Evolutionary conservation across 2,329 filamentous ascomycete genomes (phyloP).

Genomic region (Nannizziopsis arthrosporioides): DNA sequence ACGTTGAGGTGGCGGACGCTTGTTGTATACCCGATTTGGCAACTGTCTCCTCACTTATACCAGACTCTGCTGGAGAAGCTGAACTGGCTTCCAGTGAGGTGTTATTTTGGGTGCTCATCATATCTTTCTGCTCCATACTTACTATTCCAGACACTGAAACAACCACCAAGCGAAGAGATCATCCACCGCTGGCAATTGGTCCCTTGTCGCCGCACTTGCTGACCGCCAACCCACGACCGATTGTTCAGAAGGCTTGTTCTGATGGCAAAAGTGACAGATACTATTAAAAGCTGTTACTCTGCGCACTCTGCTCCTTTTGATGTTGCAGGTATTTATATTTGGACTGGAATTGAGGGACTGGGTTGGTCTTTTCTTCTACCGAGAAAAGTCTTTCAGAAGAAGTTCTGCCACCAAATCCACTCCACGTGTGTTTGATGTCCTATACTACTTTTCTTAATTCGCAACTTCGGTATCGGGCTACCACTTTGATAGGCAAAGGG

Average conservation of each 20-base stretch:
- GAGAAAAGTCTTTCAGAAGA: conserved; percentile 4
- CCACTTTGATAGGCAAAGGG: conserved; percentile 5
- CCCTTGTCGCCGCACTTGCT: not conserved
- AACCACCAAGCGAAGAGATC: not conserved
- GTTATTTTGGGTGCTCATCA: not conserved
- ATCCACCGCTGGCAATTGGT: not conserved
- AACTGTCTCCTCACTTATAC: conserved; percentile 1
- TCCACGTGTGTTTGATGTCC: conserved; percentile 10
- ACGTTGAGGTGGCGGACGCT: conserved; percentile 5
- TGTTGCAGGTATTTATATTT: conserved; percentile 6
- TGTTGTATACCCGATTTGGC: conserved; percentile 4
- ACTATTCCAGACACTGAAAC: not conserved
- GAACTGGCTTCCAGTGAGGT: not conserved
- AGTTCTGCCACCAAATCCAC: conserved; percentile 11
- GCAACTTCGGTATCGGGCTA: conserved; percentile 1
- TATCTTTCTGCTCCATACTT: conserved; percentile 1
- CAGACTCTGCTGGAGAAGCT: not conserved
- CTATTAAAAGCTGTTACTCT: not conserved
- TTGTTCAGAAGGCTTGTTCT: conserved; percentile 1
- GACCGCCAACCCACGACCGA: not conserved
- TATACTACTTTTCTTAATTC: not conserved
- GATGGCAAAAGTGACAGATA: not conserved
- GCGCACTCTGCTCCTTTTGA: not conserved
- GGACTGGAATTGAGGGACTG: conserved; percentile 1
- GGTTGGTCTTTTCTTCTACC: not conserved